Conservation (phyloP, 2,329 filamentous ascomycete species). For the Pyrenophora graminea region DNA sequence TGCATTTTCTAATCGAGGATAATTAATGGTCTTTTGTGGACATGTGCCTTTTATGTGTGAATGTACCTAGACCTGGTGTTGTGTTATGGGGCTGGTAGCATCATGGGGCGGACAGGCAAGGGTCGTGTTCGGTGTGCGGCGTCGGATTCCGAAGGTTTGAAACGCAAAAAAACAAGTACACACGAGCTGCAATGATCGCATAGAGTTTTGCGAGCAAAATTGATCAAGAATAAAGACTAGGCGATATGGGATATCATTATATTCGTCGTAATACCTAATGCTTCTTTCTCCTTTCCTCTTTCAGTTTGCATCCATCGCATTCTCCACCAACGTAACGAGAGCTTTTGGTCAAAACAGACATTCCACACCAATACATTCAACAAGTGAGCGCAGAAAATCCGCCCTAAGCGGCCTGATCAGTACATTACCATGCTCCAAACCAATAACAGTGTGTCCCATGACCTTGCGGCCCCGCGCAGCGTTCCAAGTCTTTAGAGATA, state of each 20-base stretch:
- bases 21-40: conserved; percentile 6
- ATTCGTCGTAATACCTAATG: conserved; percentile 13
- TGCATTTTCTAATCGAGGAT: not conserved
- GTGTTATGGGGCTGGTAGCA: not conserved
- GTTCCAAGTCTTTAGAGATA: conserved; percentile 25
- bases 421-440: conserved; percentile 14
- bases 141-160: conserved; percentile 1
- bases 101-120: no score
- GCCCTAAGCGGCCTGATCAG: not conserved
- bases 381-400: conserved; percentile 8
- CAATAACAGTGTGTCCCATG: conserved; percentile 12
- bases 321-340: conserved; percentile 3
- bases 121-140: not conserved
- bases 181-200: not conserved
- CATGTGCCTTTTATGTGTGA: not conserved
- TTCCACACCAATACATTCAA: conserved; percentile 8
- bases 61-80: not conserved
- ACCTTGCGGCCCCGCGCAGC: conserved; percentile 28
- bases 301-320: not conserved
- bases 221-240: not conserved
- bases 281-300: not conserved
- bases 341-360: conserved; percentile 11
- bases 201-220: not conserved
- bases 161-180: not conserved
- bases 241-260: conserved; percentile 7